Percentiles rank a stretch among this genome's conserved stretches.
Conservation (phyloP, 495 filamentous ascomycete genomes). For the Lepidopterella palustris region DNA sequence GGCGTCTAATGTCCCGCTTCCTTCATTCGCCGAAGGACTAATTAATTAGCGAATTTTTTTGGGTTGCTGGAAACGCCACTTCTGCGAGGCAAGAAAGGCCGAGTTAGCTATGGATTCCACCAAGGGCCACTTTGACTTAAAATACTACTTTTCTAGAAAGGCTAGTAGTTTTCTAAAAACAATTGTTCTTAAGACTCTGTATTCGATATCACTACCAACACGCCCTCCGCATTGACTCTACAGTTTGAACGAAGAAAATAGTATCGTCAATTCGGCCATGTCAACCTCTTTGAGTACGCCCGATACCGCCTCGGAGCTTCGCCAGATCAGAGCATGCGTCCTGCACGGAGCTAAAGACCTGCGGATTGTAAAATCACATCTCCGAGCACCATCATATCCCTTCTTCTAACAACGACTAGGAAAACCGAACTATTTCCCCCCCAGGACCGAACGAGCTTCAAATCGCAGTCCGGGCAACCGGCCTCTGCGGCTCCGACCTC, state of each 20-base stretch:
- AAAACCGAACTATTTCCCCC: conserved; percentile 42
- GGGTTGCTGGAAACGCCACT: background rate
- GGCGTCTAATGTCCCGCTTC: conserved; percentile 6
- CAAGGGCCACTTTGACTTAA: too few relatives aligned
- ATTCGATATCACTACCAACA: too few relatives aligned
- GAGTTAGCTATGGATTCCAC: too few relatives aligned
- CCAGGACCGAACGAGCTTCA: conserved; percentile 49
- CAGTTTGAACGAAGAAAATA: too few relatives aligned
- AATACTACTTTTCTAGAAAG: too few relatives aligned
- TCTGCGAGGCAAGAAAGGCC: conserved; percentile 2
- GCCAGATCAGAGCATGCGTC: conserved; percentile 36
- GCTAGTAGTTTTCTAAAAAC: too few relatives aligned
- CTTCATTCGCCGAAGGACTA: conserved; percentile 12
- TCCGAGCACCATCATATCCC: background rate
- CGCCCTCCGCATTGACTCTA: too few relatives aligned
- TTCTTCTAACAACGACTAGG: conserved; percentile 35
- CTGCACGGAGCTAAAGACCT: conserved; percentile 40
- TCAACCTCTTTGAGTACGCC: background rate
- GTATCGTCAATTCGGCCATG: conserved; percentile 11
- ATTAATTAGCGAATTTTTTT: background rate
- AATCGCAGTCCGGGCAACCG: conserved; percentile 51
- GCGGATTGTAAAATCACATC: conserved; percentile 28
- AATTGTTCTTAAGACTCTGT: too few relatives aligned
- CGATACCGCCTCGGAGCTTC: background rate
- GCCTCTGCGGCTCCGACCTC: conserved; percentile 63